Evolutionary conservation across 176 grass and related monocot species (phyloP).

Genomic region (Cenchrus fungigraminus): DNA sequence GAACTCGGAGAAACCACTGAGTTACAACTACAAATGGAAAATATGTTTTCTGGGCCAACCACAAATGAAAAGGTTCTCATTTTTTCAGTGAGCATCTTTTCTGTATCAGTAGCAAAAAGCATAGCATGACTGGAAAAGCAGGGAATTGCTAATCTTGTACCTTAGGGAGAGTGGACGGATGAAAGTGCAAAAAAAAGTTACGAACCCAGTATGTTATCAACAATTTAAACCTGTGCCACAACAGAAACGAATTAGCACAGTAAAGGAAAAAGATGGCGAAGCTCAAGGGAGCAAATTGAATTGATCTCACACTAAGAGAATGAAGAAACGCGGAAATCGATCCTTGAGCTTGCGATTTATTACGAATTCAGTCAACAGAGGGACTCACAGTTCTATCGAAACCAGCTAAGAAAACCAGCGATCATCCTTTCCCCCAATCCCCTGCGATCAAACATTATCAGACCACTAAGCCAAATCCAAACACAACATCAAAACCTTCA

Average conservation of each 20-base stretch:
- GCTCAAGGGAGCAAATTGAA: not conserved
- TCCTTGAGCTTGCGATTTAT: not conserved
- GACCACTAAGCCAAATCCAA: not conserved
- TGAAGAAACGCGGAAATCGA: not conserved
- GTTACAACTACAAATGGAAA: not conserved
- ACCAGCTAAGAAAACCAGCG: not conserved
- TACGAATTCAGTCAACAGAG: not conserved
- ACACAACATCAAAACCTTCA: not conserved
- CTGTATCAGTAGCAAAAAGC: conserved; percentile 13
- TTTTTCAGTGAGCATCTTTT: not conserved
- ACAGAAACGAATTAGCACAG: conserved; percentile 14
- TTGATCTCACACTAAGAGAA: not conserved
- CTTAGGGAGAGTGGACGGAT: conserved; percentile 6
- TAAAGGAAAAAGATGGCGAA: not conserved
- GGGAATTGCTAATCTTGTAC: conserved; percentile 16
- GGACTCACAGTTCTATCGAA: not conserved
- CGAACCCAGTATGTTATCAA: not conserved
- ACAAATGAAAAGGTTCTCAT: conserved; percentile 15
- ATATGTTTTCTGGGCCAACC: not conserved
- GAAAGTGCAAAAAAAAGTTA: not conserved
- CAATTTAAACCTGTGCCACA: not conserved
- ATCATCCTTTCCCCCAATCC: not conserved
- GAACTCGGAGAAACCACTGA: conserved; percentile 1
- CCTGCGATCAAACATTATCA: not conserved
- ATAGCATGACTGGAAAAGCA: conserved; percentile 26